Conservation (phyloP, 208 protist species). For the Sergeia podlipaevii region DNA sequence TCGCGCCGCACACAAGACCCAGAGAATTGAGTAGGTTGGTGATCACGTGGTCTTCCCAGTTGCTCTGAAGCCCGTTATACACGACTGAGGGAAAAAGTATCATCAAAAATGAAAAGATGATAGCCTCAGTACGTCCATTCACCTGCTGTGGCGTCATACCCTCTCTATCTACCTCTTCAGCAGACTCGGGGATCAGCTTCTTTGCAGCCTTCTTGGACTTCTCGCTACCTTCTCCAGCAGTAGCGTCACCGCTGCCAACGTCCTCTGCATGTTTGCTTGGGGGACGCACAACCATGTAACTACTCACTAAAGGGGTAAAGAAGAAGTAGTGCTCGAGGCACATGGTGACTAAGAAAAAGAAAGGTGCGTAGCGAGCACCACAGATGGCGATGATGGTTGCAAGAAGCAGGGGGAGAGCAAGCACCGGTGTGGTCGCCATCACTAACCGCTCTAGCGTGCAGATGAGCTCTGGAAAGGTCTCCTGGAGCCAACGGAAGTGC, state of each 20-base stretch:
- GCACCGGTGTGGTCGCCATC: slow-evolving; percentile 54
- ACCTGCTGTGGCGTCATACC: slow-evolving; percentile 25
- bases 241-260: neutral
- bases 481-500: slow-evolving; percentile 86
- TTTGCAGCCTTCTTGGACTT: slow-evolving; percentile 4
- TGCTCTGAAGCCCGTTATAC: slow-evolving; percentile 72
- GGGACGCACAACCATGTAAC: slow-evolving; percentile 45
- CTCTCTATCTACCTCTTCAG: neutral
- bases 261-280: slow-evolving; percentile 8
- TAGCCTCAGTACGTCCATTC: slow-evolving; percentile 60
- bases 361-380: slow-evolving; percentile 63
- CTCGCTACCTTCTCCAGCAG: neutral
- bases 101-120: slow-evolving; percentile 61
- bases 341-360: slow-evolving; percentile 53
- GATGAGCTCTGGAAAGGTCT: slow-evolving; percentile 58
- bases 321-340: slow-evolving; percentile 67
- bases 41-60: slow-evolving; percentile 48
- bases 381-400: slow-evolving; percentile 55
- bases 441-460: slow-evolving; percentile 63
- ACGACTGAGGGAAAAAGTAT: slow-evolving; percentile 50
- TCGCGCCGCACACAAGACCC: slow-evolving; percentile 44
- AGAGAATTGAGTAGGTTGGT: slow-evolving; percentile 59
- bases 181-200: neutral
- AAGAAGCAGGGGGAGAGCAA: slow-evolving; percentile 64
- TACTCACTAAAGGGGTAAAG: slow-evolving; percentile 72